Conservation (phyloP, 1,284 basidiomycete genomes). For the Melampsora americana region DNA sequence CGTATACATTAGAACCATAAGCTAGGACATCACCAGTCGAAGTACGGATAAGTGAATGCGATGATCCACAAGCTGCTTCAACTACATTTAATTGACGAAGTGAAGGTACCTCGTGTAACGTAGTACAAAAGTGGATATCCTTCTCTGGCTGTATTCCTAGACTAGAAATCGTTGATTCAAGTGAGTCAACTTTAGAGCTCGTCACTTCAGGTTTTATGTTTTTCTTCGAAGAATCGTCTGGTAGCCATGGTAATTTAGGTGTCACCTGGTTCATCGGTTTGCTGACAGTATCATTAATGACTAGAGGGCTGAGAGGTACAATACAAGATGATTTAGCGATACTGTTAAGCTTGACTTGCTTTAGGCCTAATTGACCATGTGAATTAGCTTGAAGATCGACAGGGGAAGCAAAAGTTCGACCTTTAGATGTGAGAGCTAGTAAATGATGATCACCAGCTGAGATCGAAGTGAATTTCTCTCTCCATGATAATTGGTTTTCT, state of each 20-base stretch:
- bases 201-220: too few species aligned
- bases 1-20: conserved; percentile 81
- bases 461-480: conserved; percentile 68
- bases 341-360: conserved; percentile 59
- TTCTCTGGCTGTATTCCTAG: background rate
- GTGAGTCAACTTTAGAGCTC: too few species aligned
- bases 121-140: conserved; percentile 65
- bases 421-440: conserved; percentile 75
- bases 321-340: conserved; percentile 54
- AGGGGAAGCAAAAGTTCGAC: conserved; percentile 76
- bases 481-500: conserved; percentile 53
- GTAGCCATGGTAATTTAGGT: conserved; percentile 15
- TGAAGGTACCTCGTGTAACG: conserved; percentile 74
- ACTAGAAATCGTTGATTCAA: too few species aligned
- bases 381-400: conserved; percentile 73
- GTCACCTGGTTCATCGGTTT: conserved; percentile 44
- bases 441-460: conserved; percentile 75
- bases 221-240: background rate
- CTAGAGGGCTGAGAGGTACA: conserved; percentile 49
- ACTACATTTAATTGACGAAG: conserved; percentile 65
- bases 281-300: conserved; percentile 53
- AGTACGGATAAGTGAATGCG: conserved; percentile 71
- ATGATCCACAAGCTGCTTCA: conserved; percentile 71
- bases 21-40: conserved; percentile 72
- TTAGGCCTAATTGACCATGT: conserved; percentile 73